phyloP scores from a whole-genome alignment of 495 filamentous ascomycete species.

The Talaromyces proteolyticus region DNA sequence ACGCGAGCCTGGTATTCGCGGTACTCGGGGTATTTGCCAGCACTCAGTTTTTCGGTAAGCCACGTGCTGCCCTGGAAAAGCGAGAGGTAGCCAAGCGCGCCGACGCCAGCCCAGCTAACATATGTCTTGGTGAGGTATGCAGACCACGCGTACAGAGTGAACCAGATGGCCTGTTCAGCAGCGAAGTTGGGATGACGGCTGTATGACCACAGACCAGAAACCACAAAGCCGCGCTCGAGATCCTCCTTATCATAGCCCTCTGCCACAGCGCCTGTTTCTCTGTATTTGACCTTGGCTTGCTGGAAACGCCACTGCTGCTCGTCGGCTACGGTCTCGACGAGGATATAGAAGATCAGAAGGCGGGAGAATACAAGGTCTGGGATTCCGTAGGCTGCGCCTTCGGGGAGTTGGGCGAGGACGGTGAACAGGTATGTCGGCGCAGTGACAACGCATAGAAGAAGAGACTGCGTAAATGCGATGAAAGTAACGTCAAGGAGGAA shows the following conservation, averaged over 20 bases:
- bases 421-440: slow-evolving; percentile 81
- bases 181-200: slow-evolving; percentile 92
- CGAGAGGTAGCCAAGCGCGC: slow-evolving; percentile 59
- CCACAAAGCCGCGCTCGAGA: slow-evolving; percentile 86
- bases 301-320: slow-evolving; percentile 95
- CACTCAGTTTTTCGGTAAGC: slow-evolving; percentile 78
- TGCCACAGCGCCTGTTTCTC: slow-evolving; percentile 18
- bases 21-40: slow-evolving; percentile 86
- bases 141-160: slow-evolving; percentile 79
- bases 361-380: slow-evolving; percentile 66
- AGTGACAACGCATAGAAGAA: slow-evolving; percentile 61
- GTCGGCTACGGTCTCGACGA: slow-evolving; percentile 78
- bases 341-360: slow-evolving; percentile 60
- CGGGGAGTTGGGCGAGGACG: slow-evolving; percentile 39
- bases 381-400: slow-evolving; percentile 35
- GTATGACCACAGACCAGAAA: slow-evolving; percentile 77
- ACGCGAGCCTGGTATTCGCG: slow-evolving; percentile 74
- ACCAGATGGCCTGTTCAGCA: slow-evolving; percentile 89
- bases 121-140: slow-evolving; percentile 63
- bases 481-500: slow-evolving; percentile 83
- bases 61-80: slow-evolving; percentile 86
- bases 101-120: slow-evolving; percentile 75
- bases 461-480: slow-evolving; percentile 78
- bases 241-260: slow-evolving; percentile 55
- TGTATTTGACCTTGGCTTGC: slow-evolving; percentile 57